Evolutionary conservation across 2,329 filamentous ascomycete species (phyloP), one percentile per base, ranked within the genome.

Genomic region (Pestalotiopsis sp.): DNA sequence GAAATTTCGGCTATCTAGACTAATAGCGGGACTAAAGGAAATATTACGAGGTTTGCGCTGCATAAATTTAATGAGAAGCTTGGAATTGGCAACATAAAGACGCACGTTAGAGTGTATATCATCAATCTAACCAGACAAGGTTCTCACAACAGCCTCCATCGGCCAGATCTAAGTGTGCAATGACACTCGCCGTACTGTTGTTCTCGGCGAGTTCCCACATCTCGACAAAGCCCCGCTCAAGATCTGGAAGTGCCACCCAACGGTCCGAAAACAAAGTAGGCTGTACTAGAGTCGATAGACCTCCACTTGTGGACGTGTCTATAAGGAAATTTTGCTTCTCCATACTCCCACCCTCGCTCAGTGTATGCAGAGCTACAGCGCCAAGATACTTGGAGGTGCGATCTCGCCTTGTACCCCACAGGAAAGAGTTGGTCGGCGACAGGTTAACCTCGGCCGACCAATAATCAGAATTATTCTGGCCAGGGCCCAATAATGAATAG

Each of bases 111-210:
- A 23, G 38, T 39, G 38, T 13, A 39, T 39, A 39, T 39, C 38
- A 39, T 39, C 12, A 39, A 39, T 39, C 12, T 13, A 39, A 61
- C 58, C 58, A 61, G 11, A 61, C 13, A 14, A 25, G 14, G 17
- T 61, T 61, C 9, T 17, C n/a, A n/a, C 58, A 61, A 20, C 58
- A 61, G n/a, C 58, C 58, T 31, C 58, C 58, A 61, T 61, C 58
- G 23, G 14, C 23, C 12, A 61, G 14, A 61, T 61, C 58, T 14
- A 61, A 25, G 3, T 61, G 58, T n/a, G 58, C 58, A 11, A 5
- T 25, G 6, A 61, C 58, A 14, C 17, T 3, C 14, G 58, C 58
- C 5, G 58, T n/a, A 25, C 31, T 25, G 23, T 25, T 25, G n/a
- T 61, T 5, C 9, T 61, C n/a, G 31, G 13, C 31, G 5, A 61